phyloP scores from a whole-genome alignment of 306 rosid species.

The Medicago ruthenica region DNA sequence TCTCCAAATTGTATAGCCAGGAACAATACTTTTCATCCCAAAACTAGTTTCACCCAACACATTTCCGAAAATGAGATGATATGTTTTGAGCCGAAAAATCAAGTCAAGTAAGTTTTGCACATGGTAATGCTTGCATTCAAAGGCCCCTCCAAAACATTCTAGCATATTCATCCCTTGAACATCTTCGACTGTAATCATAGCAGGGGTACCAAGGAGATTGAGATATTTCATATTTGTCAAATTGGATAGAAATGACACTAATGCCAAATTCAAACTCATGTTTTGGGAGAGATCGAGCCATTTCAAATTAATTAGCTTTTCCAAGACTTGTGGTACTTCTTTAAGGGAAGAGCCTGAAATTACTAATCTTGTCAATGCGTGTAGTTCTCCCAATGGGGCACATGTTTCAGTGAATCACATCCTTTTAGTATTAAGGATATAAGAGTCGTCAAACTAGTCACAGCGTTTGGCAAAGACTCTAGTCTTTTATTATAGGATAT shows the following conservation, averaged over 20 bases:
- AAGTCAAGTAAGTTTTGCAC: not conserved
- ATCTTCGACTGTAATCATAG: not conserved
- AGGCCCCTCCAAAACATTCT: not conserved
- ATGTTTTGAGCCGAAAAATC: not conserved
- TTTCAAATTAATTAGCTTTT: not conserved
- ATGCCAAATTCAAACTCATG: not conserved
- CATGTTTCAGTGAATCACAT: not conserved
- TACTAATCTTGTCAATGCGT: not conserved
- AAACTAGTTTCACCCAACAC: not conserved
- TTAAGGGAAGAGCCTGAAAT: not conserved
- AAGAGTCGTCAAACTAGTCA: slow-evolving; percentile 13
- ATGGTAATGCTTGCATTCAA: not conserved
- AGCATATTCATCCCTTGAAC: not conserved
- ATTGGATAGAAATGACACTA: not conserved
- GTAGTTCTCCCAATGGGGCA: slow-evolving; percentile 29
- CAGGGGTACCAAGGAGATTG: not conserved
- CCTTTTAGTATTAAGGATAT: not conserved
- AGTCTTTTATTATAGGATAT: not conserved
- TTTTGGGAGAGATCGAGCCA: not conserved
- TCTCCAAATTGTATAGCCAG: not conserved
- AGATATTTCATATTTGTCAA: slow-evolving; percentile 10
- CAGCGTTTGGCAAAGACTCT: not conserved
- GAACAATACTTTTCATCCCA: not conserved
- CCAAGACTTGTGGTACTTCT: not conserved
- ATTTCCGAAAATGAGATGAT: not conserved